Evolutionary conservation across 192 early-diverging fungal genomes (phyloP), one percentile per base, ranked within the genome.

Genomic region (Rhizophagus sp.): DNA sequence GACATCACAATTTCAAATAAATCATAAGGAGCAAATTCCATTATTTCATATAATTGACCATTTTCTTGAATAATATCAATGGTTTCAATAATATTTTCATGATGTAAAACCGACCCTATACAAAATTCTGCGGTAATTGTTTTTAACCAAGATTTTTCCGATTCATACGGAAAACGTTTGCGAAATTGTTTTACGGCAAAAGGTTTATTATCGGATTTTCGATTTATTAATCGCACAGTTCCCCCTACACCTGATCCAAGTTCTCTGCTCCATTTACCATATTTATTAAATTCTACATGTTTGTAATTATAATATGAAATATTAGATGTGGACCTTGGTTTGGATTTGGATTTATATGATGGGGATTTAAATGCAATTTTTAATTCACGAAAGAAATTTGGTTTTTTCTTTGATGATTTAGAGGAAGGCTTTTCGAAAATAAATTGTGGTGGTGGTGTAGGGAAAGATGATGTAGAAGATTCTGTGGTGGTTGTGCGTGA

Each of bases 1-100:
- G 84, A 88, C 80, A 90, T 91, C 8, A 99, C 96, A 25, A 92
- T 85, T 11, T 88, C 88, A 77, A 93, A 99, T 76, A 99, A 84
- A 83, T 99, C 97, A 72, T 94, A 93, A 68, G 93, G 93, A 57
- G 93, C 94, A 89, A 93, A 98, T 85, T 99, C 97, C 95, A 95
- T 93, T 66, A 95, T 90, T 85, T 95, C 89, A 79, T 90, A 94
- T 62, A 90, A 90, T 41, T 84, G 85, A 50, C 85, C 83, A 47
- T 87, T 85, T 70, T 93, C 93, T 80, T 92, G 88, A 27, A 95
- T 88, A 76, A 95, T 91, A 75, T 94, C 92, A 66, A 94, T 66
- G 0, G 92, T 94, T 86, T 94, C 93, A 33, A 94, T 92, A 50
- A 95, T 89, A 77, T 94, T 94, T 47, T 90, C 89, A 77, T 95